Percentiles rank a stretch among this genome's conserved stretches.
Evolutionary conservation across 768 basidiomycete genomes (phyloP).

Genomic region (Boletus rex-veris): DNA sequence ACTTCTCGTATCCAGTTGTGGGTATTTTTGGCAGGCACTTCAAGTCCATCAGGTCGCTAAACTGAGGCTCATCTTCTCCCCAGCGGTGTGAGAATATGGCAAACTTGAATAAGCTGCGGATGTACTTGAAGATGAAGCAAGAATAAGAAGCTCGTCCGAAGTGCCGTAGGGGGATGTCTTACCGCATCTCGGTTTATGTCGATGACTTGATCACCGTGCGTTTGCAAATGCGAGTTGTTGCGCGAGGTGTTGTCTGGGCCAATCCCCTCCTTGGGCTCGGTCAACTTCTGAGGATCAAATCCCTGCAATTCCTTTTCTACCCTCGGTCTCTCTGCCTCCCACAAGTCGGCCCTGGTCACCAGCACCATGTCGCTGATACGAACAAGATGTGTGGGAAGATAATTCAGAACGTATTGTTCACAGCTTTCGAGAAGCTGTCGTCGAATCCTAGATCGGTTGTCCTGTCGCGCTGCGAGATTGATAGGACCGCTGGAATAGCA

Average conservation of each 20-base stretch:
- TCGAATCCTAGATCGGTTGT: background rate
- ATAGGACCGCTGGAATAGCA: background rate
- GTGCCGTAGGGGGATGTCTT: background rate
- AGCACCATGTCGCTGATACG: conserved; percentile 16
- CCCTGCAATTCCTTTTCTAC: background rate
- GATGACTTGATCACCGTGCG: background rate
- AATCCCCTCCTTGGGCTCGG: background rate
- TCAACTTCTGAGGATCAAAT: background rate
- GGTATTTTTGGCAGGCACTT: background rate
- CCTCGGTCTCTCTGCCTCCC: conserved; percentile 9
- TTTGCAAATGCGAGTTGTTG: background rate
- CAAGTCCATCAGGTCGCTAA: background rate
- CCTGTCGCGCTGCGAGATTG: background rate
- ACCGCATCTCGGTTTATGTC: background rate
- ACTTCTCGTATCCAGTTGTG: conserved; percentile 16
- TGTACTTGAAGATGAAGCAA: background rate
- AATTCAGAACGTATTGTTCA: conserved; percentile 18
- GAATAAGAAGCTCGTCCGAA: background rate
- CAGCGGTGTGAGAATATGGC: conserved; percentile 22
- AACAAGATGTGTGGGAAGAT: conserved; percentile 17
- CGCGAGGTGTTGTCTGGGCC: background rate
- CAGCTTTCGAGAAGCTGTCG: conserved; percentile 9
- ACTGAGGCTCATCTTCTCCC: conserved; percentile 26
- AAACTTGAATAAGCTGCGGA: conserved; percentile 14
- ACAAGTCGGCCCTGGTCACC: conserved; percentile 9